Evolutionary conservation across 2,329 filamentous ascomycete species (phyloP), one percentile per base, ranked within the genome.

Genomic region (Neopestalotiopsis clavispora): DNA sequence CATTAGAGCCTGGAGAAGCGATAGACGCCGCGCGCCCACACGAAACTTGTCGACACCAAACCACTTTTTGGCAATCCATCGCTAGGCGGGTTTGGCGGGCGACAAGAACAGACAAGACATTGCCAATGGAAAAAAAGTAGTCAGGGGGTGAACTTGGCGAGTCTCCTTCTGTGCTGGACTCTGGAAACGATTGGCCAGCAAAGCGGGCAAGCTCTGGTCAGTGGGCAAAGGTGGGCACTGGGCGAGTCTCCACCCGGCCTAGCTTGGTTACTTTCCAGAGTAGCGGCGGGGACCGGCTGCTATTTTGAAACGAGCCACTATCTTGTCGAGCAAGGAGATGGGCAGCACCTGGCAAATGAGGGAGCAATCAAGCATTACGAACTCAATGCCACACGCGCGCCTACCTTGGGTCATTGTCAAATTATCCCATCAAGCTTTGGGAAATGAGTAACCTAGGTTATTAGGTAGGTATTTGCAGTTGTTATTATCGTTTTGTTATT

Each of bases 281-380:
- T 17, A n/a, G 45, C 45, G 14, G 14, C 32, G 65, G 34, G 30
- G 58, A 52, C 65, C 65, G 57, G 65, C 65, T 67, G 59, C 59
- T 38, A 38, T 67, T 67, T 67, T 60, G 65, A 67, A 67, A 67
- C 65, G n/a, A 38, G 32, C 59, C 63, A 57, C 63, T 28, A 66
- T 34, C 28, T 57, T 20, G 45, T 12, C 28, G 28, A 56, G 61
- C 61, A 28, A 49, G 61, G 40, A 45, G 61, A 45, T 40, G n/a
- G 61, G 38, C 23, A 49, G 61, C 38, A 52, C 59, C 45, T 52
- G 13, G 59, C 61, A 66, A 66, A 66, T 66, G 63, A 66, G 63
- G 63, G 63, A 66, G 63, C 42, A 45, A 64, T 49, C 20, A 32
- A 64, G 38, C 61, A 45, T 62, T 34, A 65, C 62, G 62, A 65